phyloP scores from a whole-genome alignment of 257 asterid genomes.

The Paulownia fortunei region DNA sequence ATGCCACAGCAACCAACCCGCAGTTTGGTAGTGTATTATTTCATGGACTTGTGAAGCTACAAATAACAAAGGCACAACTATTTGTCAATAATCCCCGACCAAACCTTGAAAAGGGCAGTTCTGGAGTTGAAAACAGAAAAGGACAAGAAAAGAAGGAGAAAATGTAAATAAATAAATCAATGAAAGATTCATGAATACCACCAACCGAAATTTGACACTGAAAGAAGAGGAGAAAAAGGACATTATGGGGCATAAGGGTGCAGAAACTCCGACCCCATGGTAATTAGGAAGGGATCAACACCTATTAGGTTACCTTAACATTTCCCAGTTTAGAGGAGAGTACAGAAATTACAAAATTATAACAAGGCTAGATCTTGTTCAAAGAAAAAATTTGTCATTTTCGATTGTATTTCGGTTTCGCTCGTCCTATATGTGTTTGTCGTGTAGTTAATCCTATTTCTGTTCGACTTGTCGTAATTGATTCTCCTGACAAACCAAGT shows the following conservation, averaged over 20 bases:
- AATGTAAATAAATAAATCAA: neutral
- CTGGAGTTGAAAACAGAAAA: too few relatives aligned
- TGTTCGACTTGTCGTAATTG: too few relatives aligned
- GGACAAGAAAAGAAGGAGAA: too few relatives aligned
- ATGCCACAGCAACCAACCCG: slow-evolving; percentile 14
- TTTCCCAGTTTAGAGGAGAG: too few relatives aligned
- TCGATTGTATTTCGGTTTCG: neutral
- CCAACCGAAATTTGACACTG: neutral
- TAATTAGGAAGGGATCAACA: neutral
- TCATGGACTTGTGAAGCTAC: slow-evolving; percentile 7
- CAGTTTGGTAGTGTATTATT: neutral
- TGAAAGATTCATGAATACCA: neutral
- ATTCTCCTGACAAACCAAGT: neutral
- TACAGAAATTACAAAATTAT: too few relatives aligned
- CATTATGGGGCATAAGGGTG: neutral
- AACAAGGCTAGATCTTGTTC: neutral
- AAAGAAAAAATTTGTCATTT: neutral
- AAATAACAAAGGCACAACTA: neutral
- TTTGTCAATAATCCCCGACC: too few relatives aligned
- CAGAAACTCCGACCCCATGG: neutral
- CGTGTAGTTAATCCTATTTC: neutral
- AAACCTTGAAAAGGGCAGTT: too few relatives aligned
- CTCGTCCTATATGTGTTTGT: neutral
- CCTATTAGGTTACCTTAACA: neutral
- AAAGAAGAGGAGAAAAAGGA: neutral